Evolutionary conservation across 371 early-diverging fungal species (phyloP), one percentile per base, ranked within the genome.

Genomic region (Conidiobolus incongruus): DNA sequence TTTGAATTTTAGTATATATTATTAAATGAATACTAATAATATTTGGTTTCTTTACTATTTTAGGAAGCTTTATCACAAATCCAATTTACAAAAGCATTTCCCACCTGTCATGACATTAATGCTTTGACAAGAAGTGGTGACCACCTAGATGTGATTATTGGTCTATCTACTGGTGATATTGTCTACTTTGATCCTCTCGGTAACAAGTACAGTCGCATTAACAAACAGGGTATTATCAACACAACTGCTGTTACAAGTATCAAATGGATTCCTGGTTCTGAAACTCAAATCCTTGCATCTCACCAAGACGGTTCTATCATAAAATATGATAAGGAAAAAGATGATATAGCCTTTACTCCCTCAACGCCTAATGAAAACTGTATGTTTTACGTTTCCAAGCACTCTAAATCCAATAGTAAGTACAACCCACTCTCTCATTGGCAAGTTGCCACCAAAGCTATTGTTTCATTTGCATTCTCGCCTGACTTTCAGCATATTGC

Each of bases 201-300:
- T 45, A 75, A 75, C 55, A 87, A 86, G 53, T 89, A 75, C 47
- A 52, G 52, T 16, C 56, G 85, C 31, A 49, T 77, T 23, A 86
- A 84, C 49, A 70, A 80, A 51, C 64, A 65, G 68, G 78, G 79
- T 2, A 52, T 65, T 32, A 68, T 82, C 50, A 73, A 80, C 40
- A 58, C 59, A 35, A 55, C 65, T 3, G 59, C 68, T 8, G 89
- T 82, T 8, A 75, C 75, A 0, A 70, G 66, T 59, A 68, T 91
- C 12, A 72, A 71, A 56, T 94, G 95, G 95, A 56, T 92, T 40
- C 93, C 93, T 1, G 82, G 77, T 1, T 82, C 87, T 0, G 86
- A 86, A 39, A 73, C 62, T 12, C 54, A 71, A 50, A 90, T 92
- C 52, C 64, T 89, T 54, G 90, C 68, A 0, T 65, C 85, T 0